Base-by-base conservation (phyloP, 2,329 filamentous ascomycete species). In the Xylaria digitata region DNA sequence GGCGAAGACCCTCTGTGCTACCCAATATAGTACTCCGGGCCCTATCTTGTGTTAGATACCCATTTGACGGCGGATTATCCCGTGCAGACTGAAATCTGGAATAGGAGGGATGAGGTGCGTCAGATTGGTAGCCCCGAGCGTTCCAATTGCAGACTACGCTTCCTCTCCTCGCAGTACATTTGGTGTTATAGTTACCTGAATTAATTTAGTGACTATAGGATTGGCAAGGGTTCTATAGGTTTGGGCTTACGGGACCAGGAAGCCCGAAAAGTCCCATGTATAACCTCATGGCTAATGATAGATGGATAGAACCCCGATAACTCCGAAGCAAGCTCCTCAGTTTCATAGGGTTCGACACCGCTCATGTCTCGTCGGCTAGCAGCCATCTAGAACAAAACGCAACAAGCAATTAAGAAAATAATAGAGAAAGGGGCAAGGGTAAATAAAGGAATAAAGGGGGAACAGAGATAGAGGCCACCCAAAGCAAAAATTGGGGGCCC, bases 141-240 rank as follows among this genome's bases (percentile, higher is more conserved):
- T 58, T 46, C 43, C 42, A 58, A 37, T 58, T 61, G 8, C 17
- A 30, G n/a, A 61, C 46, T 19, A 26, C 11, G 3, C 32, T 45
- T 13, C 23, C 23, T 46, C 21, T 40, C 23, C 54, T 56, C 26
- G 11, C 40, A 6, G 23, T 32, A 13, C 30, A 56, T 17, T 43
- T 45, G 23, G 17, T 32, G 6, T 17, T 42, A 56, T 19, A 32
- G 17, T 46, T 46, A 6, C 54, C 54, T 56, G n/a, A 13, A 6
- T 11, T 6, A 6, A 32, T n/a, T 56, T 19, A 2, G 21, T 63
- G 5, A 40, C 0, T n/a, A 15, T 30, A 23, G 15, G 5, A 7
- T 30, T 50, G 13, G 7, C 3, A 6, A n/a, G 15, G 15, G 26
- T 50, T 32, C 48, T n/a, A 13, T 50, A 48, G 15, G 15, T 17